Evolutionary conservation across 1,284 basidiomycete species (phyloP).

Genomic region (Ceratobasidium sp.): DNA sequence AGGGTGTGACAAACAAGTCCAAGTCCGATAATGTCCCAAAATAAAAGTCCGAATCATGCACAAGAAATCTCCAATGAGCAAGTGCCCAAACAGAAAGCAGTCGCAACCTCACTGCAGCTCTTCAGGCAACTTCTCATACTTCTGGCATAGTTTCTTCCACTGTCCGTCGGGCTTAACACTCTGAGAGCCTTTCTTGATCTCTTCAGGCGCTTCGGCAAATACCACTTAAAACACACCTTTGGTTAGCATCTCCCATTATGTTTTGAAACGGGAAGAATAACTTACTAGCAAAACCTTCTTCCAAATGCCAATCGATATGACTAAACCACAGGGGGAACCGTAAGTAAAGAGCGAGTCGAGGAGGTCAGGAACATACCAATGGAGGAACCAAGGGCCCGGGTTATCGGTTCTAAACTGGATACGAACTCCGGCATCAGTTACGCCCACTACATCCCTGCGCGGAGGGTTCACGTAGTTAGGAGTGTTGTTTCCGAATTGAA

Average conservation of each 20-base stretch:
- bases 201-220: slow-evolving; percentile 30
- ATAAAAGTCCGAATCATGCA: too few relatives aligned
- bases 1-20: too few relatives aligned
- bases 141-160: slow-evolving; percentile 28
- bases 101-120: slow-evolving; percentile 18
- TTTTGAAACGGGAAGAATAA: slow-evolving; percentile 46
- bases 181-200: slow-evolving; percentile 11
- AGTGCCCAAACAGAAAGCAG: too few relatives aligned
- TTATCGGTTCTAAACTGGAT: slow-evolving; percentile 53
- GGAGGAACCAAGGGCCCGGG: slow-evolving; percentile 55
- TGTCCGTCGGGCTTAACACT: slow-evolving; percentile 11
- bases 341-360: too few relatives aligned
- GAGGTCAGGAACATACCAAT: slow-evolving; percentile 55
- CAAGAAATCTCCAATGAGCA: too few relatives aligned
- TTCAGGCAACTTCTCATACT: slow-evolving; percentile 16
- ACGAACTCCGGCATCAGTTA: slow-evolving; percentile 48
- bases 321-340: too few relatives aligned
- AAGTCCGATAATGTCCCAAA: too few relatives aligned
- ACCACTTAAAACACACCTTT: slow-evolving; percentile 34
- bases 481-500: slow-evolving; percentile 48
- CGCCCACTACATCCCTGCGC: slow-evolving; percentile 49
- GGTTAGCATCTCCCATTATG: not conserved
- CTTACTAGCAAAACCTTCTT: slow-evolving; percentile 47
- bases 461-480: slow-evolving; percentile 55
- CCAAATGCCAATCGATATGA: slow-evolving; percentile 59